A percentile compares a stretch with the other conserved stretches of the same genome.
Conservation (phyloP, 805 yeast species). For the Barnettozyma sucrosica region DNA sequence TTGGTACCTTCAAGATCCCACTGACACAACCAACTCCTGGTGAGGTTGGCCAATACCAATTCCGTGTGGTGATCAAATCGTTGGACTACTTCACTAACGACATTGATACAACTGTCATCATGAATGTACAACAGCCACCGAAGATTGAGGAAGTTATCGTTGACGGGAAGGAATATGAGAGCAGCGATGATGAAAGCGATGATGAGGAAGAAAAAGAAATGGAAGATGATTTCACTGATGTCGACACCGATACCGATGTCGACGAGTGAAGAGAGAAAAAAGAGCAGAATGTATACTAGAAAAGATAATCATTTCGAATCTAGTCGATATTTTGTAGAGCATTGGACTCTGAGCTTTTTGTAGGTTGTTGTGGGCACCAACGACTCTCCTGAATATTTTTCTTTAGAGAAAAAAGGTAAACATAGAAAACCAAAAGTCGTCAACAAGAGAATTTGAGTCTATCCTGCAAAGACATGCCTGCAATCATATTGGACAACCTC, state of each 20-base stretch:
- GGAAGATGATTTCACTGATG: slow-evolving; percentile 41
- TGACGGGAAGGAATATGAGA: slow-evolving; percentile 44
- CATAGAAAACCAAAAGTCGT: background rate
- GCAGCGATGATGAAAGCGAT: slow-evolving; percentile 38
- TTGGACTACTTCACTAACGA: slow-evolving; percentile 81
- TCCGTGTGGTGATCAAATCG: slow-evolving; percentile 65
- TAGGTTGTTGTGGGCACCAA: too few relatives aligned
- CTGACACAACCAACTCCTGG: slow-evolving; percentile 75
- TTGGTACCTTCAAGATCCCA: slow-evolving; percentile 75
- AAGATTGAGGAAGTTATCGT: slow-evolving; percentile 40
- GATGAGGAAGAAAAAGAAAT: slow-evolving; percentile 41
- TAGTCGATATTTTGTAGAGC: too few relatives aligned
- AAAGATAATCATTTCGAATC: background rate
- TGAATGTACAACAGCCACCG: slow-evolving; percentile 64
- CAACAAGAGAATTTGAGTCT: background rate
- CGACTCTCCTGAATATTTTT: too few relatives aligned
- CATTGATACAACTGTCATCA: slow-evolving; percentile 58
- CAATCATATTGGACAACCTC: slow-evolving; percentile 48
- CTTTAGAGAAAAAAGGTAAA: slow-evolving; percentile 27
- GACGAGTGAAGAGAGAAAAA: slow-evolving; percentile 24
- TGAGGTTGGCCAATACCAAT: slow-evolving; percentile 55
- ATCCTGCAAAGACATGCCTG: slow-evolving; percentile 15
- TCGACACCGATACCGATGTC: slow-evolving; percentile 59
- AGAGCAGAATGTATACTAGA: background rate
- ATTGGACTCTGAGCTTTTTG: too few relatives aligned